phyloP scores from a whole-genome alignment of 2,329 filamentous ascomycete genomes.

The Lachnellula arida region DNA sequence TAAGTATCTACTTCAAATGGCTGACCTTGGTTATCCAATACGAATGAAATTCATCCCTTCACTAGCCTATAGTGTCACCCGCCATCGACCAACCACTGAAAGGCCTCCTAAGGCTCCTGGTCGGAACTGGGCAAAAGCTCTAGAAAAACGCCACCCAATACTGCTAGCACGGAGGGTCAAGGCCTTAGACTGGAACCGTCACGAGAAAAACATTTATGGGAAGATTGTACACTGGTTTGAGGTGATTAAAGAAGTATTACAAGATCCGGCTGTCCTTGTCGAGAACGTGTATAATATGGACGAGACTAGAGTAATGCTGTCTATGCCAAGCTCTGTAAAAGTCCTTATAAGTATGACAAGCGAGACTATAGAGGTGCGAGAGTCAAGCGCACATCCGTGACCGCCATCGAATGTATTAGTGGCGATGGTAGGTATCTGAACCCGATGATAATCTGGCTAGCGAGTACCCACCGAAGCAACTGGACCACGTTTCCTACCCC shows the following conservation, averaged over 20 bases:
- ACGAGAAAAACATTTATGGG: constrained; percentile 29
- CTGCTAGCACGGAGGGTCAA: constrained; percentile 13
- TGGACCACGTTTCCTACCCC: constrained; percentile 28
- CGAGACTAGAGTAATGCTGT: constrained; percentile 33
- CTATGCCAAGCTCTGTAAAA: constrained; percentile 27
- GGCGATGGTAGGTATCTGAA: constrained; percentile 25
- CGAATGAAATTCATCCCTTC: constrained; percentile 9
- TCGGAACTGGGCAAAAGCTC: constrained; percentile 15
- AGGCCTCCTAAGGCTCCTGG: constrained; percentile 4
- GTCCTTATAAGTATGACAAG: constrained; percentile 29
- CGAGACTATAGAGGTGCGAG: constrained; percentile 25
- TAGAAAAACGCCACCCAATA: constrained; percentile 20
- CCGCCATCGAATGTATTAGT: constrained; percentile 14
- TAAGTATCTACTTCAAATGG: constrained; percentile 10
- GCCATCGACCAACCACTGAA: constrained; percentile 7
- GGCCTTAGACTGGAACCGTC: constrained; percentile 12
- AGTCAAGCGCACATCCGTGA: constrained; percentile 24
- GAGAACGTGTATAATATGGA: constrained; percentile 33
- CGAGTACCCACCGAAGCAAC: too few relatives aligned
- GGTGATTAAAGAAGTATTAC: constrained; percentile 24
- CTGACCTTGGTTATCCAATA: constrained; percentile 16
- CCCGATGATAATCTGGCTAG: constrained; percentile 28
- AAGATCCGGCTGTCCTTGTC: background rate
- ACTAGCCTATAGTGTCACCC: constrained; percentile 7
- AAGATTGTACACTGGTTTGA: constrained; percentile 32